Percentiles rank a stretch among this genome's conserved stretches.
Conservation (phyloP, 352 stramenopile species). For the Phytopythium chamaehyphon region DNA sequence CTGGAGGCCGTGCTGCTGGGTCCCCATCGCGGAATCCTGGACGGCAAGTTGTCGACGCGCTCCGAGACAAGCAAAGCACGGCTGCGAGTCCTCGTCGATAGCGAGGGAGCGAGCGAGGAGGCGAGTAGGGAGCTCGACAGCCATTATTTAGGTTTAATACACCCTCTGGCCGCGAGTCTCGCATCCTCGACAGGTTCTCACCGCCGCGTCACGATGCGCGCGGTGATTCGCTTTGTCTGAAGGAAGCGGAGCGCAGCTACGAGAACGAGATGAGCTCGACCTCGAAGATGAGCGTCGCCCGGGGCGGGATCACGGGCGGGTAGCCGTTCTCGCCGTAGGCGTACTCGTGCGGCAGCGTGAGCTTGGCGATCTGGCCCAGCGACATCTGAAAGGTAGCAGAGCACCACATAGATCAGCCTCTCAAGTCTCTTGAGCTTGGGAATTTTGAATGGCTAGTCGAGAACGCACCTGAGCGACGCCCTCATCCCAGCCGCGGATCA, state of each 20-base stretch:
- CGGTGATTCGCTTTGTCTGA: no score
- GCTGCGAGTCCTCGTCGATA: not conserved
- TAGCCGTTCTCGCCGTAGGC: constrained; percentile 91
- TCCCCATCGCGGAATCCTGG: constrained; percentile 10
- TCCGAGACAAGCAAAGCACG: constrained; percentile 9
- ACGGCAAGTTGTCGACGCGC: constrained; percentile 12
- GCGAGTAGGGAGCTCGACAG: not conserved
- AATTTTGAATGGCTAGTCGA: no score
- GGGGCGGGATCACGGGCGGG: constrained; percentile 87
- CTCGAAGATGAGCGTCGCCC: constrained; percentile 92
- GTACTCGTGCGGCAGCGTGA: constrained; percentile 92
- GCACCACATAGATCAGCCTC: no score
- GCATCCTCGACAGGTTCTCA: no score
- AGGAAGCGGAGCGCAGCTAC: constrained; percentile 16
- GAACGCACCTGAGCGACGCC: constrained; percentile 37
- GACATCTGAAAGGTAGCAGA: constrained; percentile 55
- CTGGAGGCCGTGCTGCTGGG: no score
- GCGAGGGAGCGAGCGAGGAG: not conserved
- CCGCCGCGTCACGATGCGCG: no score
- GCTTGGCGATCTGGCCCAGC: constrained; percentile 91
- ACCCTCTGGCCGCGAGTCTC: not conserved
- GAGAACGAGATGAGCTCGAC: constrained; percentile 87
- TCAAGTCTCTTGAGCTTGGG: no score
- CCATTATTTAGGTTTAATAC: constrained; percentile 5
- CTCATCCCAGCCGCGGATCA: constrained; percentile 80